Percentiles rank a stretch among this genome's conserved stretches.
These are phyloP conservation scores for Paramecium octaurelia DNA, from an alignment of 73 alveolate genomes.

Conservation along the genomic window DNA sequence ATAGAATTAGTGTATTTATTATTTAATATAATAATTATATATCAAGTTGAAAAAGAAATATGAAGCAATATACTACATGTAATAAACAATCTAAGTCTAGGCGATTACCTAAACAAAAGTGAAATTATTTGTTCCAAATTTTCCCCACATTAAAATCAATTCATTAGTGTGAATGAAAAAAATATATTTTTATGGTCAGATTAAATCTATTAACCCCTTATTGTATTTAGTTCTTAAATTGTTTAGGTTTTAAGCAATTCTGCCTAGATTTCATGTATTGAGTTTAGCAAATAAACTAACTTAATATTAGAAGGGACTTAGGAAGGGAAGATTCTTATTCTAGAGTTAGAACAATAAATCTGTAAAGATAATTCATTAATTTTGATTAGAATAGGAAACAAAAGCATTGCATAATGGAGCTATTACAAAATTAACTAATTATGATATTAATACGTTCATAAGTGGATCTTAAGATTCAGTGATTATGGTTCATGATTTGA, in stretches of 20 bases:
- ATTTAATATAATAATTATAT: neutral
- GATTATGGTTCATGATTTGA: neutral
- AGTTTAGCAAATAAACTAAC: neutral
- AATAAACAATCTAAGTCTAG: neutral
- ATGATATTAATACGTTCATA: neutral
- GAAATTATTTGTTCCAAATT: neutral
- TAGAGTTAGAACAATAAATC: neutral
- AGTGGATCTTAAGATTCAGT: neutral
- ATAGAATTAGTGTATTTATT: neutral
- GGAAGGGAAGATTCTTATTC: neutral
- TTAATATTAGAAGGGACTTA: neutral
- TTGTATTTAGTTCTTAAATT: neutral
- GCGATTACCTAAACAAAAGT: neutral
- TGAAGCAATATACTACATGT: neutral
- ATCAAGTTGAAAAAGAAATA: neutral
- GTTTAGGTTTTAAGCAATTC: neutral
- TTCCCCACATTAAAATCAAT: neutral
- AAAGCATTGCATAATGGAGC: neutral
- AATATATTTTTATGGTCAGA: neutral
- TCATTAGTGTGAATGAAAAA: neutral
- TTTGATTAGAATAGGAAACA: neutral
- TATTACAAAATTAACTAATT: neutral
- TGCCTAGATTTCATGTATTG: neutral
- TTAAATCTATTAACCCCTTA: neutral
- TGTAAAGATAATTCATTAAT: neutral